Percentiles rank a stretch among this genome's conserved stretches.
phyloP scores from a whole-genome alignment of 768 basidiomycete genomes.

The Inosperma sp. region DNA sequence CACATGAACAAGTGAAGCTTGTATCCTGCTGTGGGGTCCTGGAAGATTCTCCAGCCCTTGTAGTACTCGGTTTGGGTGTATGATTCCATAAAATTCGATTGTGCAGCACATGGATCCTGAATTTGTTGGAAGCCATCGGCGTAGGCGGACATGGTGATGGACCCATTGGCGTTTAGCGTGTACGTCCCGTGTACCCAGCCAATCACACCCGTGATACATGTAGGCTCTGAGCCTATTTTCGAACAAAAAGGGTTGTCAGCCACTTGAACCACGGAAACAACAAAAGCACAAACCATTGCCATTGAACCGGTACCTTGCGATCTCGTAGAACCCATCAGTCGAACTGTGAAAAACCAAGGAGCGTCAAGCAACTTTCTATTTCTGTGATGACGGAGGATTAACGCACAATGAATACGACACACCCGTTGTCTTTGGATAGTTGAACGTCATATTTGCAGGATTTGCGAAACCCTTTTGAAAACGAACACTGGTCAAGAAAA shows the following conservation, averaged over 20 bases:
- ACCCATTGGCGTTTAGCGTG: conserved; percentile 65
- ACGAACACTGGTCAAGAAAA: conserved; percentile 10
- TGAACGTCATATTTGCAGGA: conserved; percentile 78
- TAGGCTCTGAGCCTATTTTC: conserved; percentile 78
- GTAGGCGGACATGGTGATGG: conserved; percentile 68
- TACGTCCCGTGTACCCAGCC: conserved; percentile 89
- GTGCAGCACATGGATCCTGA: conserved; percentile 87
- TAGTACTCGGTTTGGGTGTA: conserved; percentile 78
- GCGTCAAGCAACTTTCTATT: conserved; percentile 4
- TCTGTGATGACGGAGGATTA: not conserved
- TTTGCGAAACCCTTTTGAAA: conserved; percentile 69
- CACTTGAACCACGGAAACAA: not conserved
- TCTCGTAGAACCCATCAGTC: conserved; percentile 74
- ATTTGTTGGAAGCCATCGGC: conserved; percentile 92
- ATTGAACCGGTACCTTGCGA: conserved; percentile 85
- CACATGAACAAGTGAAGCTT: conserved; percentile 75
- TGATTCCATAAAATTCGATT: conserved; percentile 79
- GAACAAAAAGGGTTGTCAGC: conserved; percentile 2
- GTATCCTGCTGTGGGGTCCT: conserved; percentile 54
- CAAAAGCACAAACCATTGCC: conserved; percentile 62
- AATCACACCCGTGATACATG: conserved; percentile 85
- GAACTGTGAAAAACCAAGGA: conserved; percentile 42
- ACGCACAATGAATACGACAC: conserved; percentile 87
- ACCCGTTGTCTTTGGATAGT: conserved; percentile 80
- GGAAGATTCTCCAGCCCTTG: conserved; percentile 63